phyloP scores from a whole-genome alignment of 108 stramenopile genomes.

The Pseudonitzschia delicatissima region DNA sequence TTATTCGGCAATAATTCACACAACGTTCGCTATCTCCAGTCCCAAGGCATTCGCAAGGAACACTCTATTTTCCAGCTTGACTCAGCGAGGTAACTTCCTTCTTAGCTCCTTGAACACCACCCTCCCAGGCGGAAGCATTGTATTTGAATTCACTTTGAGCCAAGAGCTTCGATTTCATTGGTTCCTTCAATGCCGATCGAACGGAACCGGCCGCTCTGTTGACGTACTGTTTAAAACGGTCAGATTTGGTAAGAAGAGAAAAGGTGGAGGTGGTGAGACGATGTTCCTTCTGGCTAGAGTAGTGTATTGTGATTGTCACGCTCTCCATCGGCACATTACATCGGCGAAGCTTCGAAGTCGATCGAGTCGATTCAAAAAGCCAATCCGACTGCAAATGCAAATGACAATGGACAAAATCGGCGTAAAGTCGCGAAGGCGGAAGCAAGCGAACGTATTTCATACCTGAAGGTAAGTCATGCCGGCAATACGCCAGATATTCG shows the following conservation, averaged over 20 bases:
- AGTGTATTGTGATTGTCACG: no score
- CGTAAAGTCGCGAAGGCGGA: neutral
- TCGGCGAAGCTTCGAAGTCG: no score
- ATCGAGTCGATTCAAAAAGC: no score
- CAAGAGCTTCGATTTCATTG: slow-evolving; percentile 78
- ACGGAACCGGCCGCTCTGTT: slow-evolving; percentile 76
- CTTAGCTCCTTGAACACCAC: slow-evolving; percentile 56
- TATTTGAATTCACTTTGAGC: slow-evolving; percentile 72
- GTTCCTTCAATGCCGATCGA: slow-evolving; percentile 84
- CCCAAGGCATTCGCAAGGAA: no score
- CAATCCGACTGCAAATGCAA: no score
- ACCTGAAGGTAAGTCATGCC: slow-evolving; percentile 93
- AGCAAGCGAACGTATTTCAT: neutral
- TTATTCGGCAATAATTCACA: no score
- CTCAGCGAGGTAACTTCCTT: slow-evolving; percentile 21
- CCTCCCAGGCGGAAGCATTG: slow-evolving; percentile 60
- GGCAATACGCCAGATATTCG: slow-evolving; percentile 90
- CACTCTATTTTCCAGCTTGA: slow-evolving; percentile 9
- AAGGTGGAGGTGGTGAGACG: no score
- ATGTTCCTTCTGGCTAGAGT: no score
- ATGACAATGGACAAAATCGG: no score
- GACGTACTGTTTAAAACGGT: slow-evolving; percentile 62
- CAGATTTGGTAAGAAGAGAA: slow-evolving; percentile 2
- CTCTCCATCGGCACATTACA: no score
- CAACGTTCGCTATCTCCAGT: no score